phyloP scores from a whole-genome alignment of 2,329 filamentous ascomycete species.

The Aspergillus intermedius region DNA sequence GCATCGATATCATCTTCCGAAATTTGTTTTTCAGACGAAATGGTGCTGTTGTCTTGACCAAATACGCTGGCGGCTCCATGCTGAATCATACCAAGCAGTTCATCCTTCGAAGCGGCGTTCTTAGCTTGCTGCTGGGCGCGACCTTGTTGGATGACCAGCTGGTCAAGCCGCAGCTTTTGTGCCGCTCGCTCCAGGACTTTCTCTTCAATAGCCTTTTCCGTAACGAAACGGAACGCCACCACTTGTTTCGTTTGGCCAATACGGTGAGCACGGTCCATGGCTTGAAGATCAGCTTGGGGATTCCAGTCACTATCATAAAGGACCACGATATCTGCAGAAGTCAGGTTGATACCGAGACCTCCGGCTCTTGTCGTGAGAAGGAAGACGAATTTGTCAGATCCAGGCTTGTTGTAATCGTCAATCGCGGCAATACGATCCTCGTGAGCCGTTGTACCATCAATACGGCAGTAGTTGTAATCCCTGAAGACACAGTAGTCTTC shows the following conservation, averaged over 20 bases:
- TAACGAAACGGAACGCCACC: constrained; percentile 91
- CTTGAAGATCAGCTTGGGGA: constrained; percentile 93
- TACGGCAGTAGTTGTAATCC: constrained; percentile 91
- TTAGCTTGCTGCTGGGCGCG: constrained; percentile 86
- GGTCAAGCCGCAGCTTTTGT: constrained; percentile 91
- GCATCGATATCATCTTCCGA: constrained; percentile 84
- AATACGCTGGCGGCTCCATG: constrained; percentile 97
- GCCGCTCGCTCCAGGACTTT: constrained; percentile 95
- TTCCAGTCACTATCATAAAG: constrained; percentile 99
- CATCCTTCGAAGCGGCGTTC: constrained; percentile 89
- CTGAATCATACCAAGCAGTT: constrained; percentile 95
- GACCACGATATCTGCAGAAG: constrained; percentile 88
- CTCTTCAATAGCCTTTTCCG: constrained; percentile 96
- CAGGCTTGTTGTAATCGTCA: constrained; percentile 95
- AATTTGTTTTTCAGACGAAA: constrained; percentile 58
- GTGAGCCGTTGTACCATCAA: constrained; percentile 92
- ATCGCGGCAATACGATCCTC: constrained; percentile 97
- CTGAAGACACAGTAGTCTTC: constrained; percentile 98
- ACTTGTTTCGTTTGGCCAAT: constrained; percentile 99
- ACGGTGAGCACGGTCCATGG: constrained; percentile 97
- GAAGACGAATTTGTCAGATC: constrained; percentile 94
- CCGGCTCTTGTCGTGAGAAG: constrained; percentile 91
- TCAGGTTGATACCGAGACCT: constrained; percentile 94
- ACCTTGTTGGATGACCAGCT: constrained; percentile 96
- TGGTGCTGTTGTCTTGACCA: constrained; percentile 60